Evolutionary conservation across 257 asterid genomes (phyloP).

Genomic region (Cynanchum wilfordii): DNA sequence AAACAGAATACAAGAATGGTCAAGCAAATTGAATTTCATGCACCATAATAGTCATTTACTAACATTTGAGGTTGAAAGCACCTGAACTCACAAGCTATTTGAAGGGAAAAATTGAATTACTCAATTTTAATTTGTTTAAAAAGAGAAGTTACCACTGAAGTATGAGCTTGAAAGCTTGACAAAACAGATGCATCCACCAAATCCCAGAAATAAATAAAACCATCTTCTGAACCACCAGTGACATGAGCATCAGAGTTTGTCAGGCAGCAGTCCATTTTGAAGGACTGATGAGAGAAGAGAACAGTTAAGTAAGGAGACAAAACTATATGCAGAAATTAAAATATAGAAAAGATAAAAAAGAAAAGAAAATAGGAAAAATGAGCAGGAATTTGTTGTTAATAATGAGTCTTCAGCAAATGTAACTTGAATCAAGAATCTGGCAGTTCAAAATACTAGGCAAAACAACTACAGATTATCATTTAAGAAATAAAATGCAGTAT

Average conservation of each 20-base stretch:
- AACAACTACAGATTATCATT: background rate
- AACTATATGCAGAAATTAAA: too few relatives aligned
- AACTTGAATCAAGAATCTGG: background rate
- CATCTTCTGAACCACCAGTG: slow-evolving; percentile 94
- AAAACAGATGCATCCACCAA: slow-evolving; percentile 79
- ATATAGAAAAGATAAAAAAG: background rate
- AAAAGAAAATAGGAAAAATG: background rate
- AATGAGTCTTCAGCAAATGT: background rate
- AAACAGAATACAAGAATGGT: background rate
- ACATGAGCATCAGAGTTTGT: slow-evolving; percentile 90
- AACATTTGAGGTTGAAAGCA: background rate
- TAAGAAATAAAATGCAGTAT: slow-evolving; percentile 8
- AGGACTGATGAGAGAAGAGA: slow-evolving; percentile 43
- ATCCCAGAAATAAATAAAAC: slow-evolving; percentile 86
- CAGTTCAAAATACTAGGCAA: background rate
- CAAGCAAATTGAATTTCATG: background rate
- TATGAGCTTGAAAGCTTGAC: slow-evolving; percentile 74
- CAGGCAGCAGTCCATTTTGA: slow-evolving; percentile 91
- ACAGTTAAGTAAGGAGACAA: background rate
- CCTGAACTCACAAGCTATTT: background rate
- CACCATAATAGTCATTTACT: background rate
- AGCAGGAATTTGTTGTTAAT: background rate
- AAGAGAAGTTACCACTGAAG: slow-evolving; percentile 67
- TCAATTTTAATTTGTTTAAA: background rate
- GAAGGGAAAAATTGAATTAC: background rate